These are phyloP conservation scores for Cryomyces minteri DNA, from an alignment of 495 filamentous ascomycete genomes.

Conservation along the genomic window DNA sequence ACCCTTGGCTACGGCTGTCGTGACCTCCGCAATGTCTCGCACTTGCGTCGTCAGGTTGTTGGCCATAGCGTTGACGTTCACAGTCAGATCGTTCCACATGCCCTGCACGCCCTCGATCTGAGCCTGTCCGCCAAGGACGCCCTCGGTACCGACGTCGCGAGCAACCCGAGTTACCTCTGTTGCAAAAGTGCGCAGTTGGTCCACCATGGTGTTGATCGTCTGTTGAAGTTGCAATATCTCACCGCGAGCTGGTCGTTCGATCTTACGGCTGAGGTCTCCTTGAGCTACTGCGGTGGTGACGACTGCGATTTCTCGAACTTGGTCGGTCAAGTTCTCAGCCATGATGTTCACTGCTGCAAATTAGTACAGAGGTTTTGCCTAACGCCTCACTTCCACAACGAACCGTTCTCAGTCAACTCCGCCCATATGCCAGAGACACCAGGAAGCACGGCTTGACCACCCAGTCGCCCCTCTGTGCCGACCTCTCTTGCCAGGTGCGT, in stretches of 20 bases:
- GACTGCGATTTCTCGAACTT: constrained; percentile 91
- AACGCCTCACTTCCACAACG: constrained; percentile 2
- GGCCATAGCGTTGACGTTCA: constrained; percentile 98
- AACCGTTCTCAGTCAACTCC: constrained; percentile 88
- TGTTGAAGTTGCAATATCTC: constrained; percentile 94
- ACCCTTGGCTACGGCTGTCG: constrained; percentile 84
- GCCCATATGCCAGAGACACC: constrained; percentile 97
- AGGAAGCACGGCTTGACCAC: constrained; percentile 85
- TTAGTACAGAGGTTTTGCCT: constrained; percentile 12
- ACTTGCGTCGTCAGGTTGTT: constrained; percentile 93
- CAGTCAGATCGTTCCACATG: constrained; percentile 93
- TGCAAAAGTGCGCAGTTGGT: constrained; percentile 90
- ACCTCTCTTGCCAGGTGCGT: constrained; percentile 93
- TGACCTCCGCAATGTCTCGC: constrained; percentile 89
- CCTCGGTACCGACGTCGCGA: constrained; percentile 92
- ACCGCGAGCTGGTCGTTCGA: constrained; percentile 80
- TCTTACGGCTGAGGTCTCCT: constrained; percentile 91
- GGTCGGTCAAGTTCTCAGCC: constrained; percentile 70
- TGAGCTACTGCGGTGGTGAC: constrained; percentile 95
- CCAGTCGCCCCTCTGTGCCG: constrained; percentile 92
- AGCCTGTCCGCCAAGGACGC: constrained; percentile 90
- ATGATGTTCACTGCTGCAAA: constrained; percentile 70
- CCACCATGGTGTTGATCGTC: constrained; percentile 99
- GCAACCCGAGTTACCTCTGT: constrained; percentile 94
- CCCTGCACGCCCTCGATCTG: constrained; percentile 76